Evolutionary conservation across 768 basidiomycete species (phyloP), one percentile per base, ranked within the genome.

Genomic region (Kondoa subrosea): DNA sequence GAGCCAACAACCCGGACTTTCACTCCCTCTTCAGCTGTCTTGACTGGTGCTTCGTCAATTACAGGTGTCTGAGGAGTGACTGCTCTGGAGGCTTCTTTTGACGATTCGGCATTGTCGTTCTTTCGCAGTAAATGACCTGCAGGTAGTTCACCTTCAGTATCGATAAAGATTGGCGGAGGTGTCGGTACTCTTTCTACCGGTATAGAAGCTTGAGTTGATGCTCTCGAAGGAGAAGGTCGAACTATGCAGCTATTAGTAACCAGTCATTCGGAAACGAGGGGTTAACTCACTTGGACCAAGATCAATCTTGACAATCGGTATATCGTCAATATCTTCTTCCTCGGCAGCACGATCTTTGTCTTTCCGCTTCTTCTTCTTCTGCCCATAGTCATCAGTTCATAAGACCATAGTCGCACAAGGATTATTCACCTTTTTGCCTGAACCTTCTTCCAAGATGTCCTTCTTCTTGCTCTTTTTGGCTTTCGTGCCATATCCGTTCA

Each of bases 221-320:
- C 14, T 63, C 26, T n/a, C 16, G 61, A 33, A 3, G 27, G 16
- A 21, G 16, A 16, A 31, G 61, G 58, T 59, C 14, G 3, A n/a
- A 31, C 30, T 63, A 32, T 63, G 14, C 29, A 8, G 16, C n/a
- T 26, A 27, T 25, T 27, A 59, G 21, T 63, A 32, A n/a, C n/a
- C 27, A 32, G 26, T 8, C 29, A 12, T n/a, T 27, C 16, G 34
- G 30, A 3, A 8, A 8, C 12, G 40, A 50, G 8, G 12, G 8
- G 21, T 8, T 21, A 8, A 50, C 40, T 50, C 21, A 50, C 40
- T 50, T 8, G 40, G 21, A 50, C 72, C 71, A 27, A 78, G 67
- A 56, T 93, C 88, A 59, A 97, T 78, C 69, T 80, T 83, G 32
- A 96, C 89, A 27, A 99, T 84, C 0, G 93, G 92, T 77, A 97